Evolutionary conservation across 257 asterid species (phyloP).

Genomic region (Verbena officinalis): DNA sequence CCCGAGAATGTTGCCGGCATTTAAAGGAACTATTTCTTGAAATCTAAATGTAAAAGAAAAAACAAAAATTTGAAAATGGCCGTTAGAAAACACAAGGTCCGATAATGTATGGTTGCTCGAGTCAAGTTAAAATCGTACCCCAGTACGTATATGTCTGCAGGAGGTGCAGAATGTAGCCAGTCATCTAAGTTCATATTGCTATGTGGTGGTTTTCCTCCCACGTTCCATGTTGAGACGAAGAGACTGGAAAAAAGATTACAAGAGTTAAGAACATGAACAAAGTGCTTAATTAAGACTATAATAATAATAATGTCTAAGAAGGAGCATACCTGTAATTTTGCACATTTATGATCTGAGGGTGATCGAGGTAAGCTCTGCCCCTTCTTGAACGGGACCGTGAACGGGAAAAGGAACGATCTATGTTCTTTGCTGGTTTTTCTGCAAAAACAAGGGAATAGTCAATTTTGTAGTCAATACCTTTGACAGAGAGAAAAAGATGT

Average conservation of each 20-base stretch:
- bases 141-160: conserved; percentile 96
- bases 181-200: conserved; percentile 82
- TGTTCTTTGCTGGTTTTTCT: conserved; percentile 70
- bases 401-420: conserved; percentile 68
- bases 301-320: conserved; percentile 13
- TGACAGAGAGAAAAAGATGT: neutral
- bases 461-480: conserved; percentile 12
- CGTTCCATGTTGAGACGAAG: conserved; percentile 96
- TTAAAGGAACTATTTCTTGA: conserved; percentile 97
- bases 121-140: conserved; percentile 52
- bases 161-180: conserved; percentile 97
- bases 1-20: conserved; percentile 93
- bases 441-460: conserved; percentile 29
- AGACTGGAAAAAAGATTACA: conserved; percentile 45
- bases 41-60: conserved; percentile 44
- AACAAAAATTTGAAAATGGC: neutral
- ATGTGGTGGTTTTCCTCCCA: conserved; percentile 91
- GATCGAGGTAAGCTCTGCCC: conserved; percentile 83
- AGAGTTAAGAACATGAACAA: conserved; percentile 3
- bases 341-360: conserved; percentile 91
- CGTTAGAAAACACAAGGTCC: too few relatives aligned
- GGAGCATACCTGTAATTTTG: conserved; percentile 57
- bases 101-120: neutral
- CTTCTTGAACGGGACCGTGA: conserved; percentile 73
- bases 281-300: neutral